Base-by-base conservation (phyloP, 2,329 filamentous ascomycete species). In the Xylariaceae sp. region DNA sequence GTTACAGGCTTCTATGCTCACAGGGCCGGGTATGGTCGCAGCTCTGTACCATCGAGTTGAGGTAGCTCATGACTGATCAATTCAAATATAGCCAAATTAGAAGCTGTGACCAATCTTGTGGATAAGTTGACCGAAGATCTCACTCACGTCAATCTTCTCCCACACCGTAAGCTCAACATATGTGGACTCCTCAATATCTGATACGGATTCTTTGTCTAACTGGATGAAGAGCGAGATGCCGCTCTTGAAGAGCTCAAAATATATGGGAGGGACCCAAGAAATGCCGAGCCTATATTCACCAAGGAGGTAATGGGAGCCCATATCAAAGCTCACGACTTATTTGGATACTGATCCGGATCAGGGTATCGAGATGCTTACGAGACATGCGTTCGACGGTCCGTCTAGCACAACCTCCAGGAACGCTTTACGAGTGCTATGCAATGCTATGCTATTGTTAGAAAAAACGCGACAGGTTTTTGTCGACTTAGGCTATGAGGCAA, bases 201-300 rank as follows among this genome's bases (percentile, higher is more conserved):
- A 26, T 11, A 11, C 35, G 18, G 28, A 19, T 34, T n/a, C 17
- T 29, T 9, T 34, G 18, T 26, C 15, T 16, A 16, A 19, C 39
- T 48, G 38, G 39, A 36, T 52, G 24, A 50, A 48, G 86, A 87
- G 57, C 76, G 81, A 47, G 76, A 80, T 53, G 65, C 72, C 9
- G 69, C 72, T 11, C 63, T 85, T 3, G 79, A 84, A 51, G 68
- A 89, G 53, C 72, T 96, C 37, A 95, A 95, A 64, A 71, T 90
- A 24, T 78, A 87, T 55, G 85, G 89, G 6, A 81, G 89, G 45
- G 81, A 85, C 54, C 79, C 83, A 7, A 70, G 68, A 22, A 74
- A 87, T 64, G 82, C 89, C 19, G 85, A 85, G 43, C 85, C 88
- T 1, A 91, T 97, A 43, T 96, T 93, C 64, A 85, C 85, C n/a